Evolutionary conservation across 306 rosid genomes (phyloP), one percentile per base, ranked within the genome.

Genomic region (Castanopsis chinensis): DNA sequence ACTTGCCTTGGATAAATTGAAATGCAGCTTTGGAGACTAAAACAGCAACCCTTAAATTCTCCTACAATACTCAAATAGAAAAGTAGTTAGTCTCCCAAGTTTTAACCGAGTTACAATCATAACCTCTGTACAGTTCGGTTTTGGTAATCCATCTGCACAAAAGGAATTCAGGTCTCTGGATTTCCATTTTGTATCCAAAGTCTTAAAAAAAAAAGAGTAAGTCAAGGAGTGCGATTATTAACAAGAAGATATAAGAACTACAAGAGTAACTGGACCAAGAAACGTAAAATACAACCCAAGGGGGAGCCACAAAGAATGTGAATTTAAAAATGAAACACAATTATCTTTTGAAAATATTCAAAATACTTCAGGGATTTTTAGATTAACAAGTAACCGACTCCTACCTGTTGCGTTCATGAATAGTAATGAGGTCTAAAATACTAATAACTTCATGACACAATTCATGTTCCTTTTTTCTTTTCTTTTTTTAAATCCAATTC

Each of bases 21-120:
- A 90, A 67, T 78, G 99, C 97, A 37, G 97, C 98, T 87, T 89
- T 89, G 61, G 99, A 95, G 83, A 95, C 99, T 83, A 95, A 83
- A 79, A 95, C 92, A 67, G 90, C 97, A 56, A 93, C 43, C 87
- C 93, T 84, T 76, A 92, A 68, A 82, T 92, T 92, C 84, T 94
- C 99, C 97, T 92, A 80, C 83, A 83, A 33, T 56, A 78, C 21
- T 28, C 71, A 69, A 51, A 82, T 9, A 74, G 58, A 41, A 21
- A 33, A 65, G 71, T 32, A 32, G 71, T 65, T 33, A 67, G 71
- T 67, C 45, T 67, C 21, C 15, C 49, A 67, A 67, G 13, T 30
- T 63, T 63, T 5, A 30, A 63, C 35, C 5, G 17, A 63, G 35
- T 60, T 11, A 30, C 1, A 2, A 63, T 63, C 43, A 6, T 15